Evolutionary conservation across 2,329 filamentous ascomycete species (phyloP).

Genomic region (Fusarium pseudograminearum): DNA sequence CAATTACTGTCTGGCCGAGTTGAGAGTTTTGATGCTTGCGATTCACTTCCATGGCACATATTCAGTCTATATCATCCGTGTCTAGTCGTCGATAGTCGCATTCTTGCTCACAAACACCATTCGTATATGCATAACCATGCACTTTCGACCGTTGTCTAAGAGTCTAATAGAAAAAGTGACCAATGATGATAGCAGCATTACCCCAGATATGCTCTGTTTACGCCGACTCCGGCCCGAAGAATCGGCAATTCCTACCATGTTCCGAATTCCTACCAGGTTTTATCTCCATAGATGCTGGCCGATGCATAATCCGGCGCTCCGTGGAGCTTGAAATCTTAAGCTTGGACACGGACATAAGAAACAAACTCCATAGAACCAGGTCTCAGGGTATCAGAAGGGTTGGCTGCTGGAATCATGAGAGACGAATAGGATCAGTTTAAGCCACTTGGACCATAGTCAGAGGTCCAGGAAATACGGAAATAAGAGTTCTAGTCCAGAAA

Average conservation of each 20-base stretch:
- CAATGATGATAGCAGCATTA: background rate
- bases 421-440: too few species aligned
- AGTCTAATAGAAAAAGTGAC: background rate
- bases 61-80: background rate
- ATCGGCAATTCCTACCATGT: background rate
- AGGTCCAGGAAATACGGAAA: background rate
- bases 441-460: too few species aligned
- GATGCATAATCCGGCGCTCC: constrained; percentile 20
- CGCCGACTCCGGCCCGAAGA: background rate
- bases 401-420: too few species aligned
- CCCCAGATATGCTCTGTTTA: background rate
- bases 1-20: background rate
- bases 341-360: background rate
- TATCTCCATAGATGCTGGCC: background rate
- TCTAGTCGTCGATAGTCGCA: background rate
- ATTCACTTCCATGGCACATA: background rate
- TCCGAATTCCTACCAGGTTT: background rate
- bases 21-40: too few species aligned
- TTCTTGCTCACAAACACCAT: background rate
- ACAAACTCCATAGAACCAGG: background rate
- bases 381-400: too few species aligned
- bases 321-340: constrained; percentile 3
- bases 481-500: background rate
- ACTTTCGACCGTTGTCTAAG: background rate
- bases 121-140: background rate